A percentile compares a stretch with the other conserved stretches of the same genome.
Evolutionary conservation across 2,329 filamentous ascomycete species (phyloP).

Genomic region (Fonsecaea monophora): DNA sequence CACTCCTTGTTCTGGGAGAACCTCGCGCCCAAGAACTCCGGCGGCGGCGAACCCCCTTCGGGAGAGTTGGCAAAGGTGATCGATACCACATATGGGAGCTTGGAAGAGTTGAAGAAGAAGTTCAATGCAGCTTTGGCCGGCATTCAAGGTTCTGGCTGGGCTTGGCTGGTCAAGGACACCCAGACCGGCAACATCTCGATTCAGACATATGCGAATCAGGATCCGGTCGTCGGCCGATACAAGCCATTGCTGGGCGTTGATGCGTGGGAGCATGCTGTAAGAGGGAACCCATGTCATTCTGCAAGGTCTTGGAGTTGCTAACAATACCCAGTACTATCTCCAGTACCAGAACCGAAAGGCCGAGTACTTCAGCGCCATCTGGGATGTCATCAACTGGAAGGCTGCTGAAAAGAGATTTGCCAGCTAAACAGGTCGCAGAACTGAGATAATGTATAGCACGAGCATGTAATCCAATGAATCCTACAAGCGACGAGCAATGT

Average conservation of each 20-base stretch:
- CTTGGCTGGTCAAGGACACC: conserved; percentile 68
- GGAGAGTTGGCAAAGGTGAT: conserved; percentile 65
- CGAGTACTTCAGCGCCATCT: conserved; percentile 91
- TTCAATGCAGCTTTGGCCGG: conserved; percentile 69
- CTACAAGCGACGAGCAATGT: conserved; percentile 11
- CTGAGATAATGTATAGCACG: conserved; percentile 19
- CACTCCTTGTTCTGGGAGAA: conserved; percentile 87
- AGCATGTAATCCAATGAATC: conserved; percentile 9
- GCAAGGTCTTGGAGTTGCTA: neutral
- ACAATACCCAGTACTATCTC: conserved; percentile 57
- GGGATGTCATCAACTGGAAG: conserved; percentile 97
- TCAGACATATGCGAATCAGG: conserved; percentile 80
- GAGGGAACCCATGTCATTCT: neutral
- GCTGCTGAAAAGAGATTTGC: conserved; percentile 74
- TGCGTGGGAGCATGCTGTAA: conserved; percentile 85
- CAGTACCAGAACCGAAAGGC: conserved; percentile 98
- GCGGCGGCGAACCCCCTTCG: conserved; percentile 68
- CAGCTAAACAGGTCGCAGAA: conserved; percentile 23
- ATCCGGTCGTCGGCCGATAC: conserved; percentile 83
- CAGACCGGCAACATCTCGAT: conserved; percentile 64
- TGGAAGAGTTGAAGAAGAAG: conserved; percentile 67
- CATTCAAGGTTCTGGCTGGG: conserved; percentile 71
- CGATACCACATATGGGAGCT: conserved; percentile 64
- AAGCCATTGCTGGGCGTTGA: conserved; percentile 86
- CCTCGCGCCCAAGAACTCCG: conserved; percentile 66